Evolutionary conservation across 805 yeast species (phyloP), one percentile per base, ranked within the genome.

Genomic region (Torulaspora indica): DNA sequence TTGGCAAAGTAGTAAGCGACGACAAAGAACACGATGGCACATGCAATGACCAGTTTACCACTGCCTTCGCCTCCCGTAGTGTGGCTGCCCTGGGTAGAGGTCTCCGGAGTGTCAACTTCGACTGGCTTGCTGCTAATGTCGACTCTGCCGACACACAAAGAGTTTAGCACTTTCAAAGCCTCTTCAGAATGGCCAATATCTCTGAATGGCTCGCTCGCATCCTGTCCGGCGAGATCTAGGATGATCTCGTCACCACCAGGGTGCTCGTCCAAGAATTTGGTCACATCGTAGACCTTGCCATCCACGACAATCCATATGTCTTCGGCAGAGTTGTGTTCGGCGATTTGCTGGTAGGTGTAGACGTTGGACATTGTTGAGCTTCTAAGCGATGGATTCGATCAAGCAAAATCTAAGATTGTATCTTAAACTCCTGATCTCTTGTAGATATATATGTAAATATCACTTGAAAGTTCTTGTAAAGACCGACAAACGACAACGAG

Each of bases 171-270:
- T 57, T 83, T 93, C 56, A 81, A 80, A 32, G 99, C 98, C 55
- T 90, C 96, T 51, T 90, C 97, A 28, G 98, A 88, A 70, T 93
- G 99, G 28, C 99, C 99, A 63, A 93, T 90, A 58, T 91, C 97
- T 6, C 82, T 79, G 75, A 91, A 76, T 38, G 88, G 80, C 42
- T 77, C 78, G 8, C 96, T 86, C 45, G 89, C 90, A 63, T 88
- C 95, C 47, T 75, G 74, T 35, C 95, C 96, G 25, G 85, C 95
- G 60, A 79, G 75, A 55, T 86, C 95, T 40, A 78, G 67, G 45
- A 87, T 71, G 25, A 86, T 85, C 61, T 86, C 95, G 44, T 81
- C 83, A 45, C 95, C 95, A 61, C 95, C 95, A 20, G 84, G 83
- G 60, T 78, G 83, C 52, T 72, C 75, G 43, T 72, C 75, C 52